These are phyloP conservation scores for Calonectria naviculata DNA, from an alignment of 2,329 filamentous ascomycete genomes.

Conservation along the genomic window DNA sequence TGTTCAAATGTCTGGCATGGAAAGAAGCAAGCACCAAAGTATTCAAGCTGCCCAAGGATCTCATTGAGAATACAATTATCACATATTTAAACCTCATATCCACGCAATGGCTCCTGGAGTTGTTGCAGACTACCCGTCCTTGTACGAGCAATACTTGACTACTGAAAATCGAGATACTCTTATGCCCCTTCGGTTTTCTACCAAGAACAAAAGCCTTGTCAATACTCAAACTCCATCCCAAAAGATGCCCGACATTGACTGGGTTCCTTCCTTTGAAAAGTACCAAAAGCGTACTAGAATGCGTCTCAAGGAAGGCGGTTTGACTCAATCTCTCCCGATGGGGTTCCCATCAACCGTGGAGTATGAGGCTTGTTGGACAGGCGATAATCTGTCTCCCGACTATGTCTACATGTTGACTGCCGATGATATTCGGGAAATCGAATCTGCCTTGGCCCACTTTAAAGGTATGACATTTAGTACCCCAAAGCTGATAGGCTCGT, in stretches of 20 bases:
- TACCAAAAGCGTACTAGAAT: not conserved
- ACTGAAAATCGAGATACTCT: not conserved
- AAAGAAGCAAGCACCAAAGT: not conserved
- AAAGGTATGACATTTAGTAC: not conserved
- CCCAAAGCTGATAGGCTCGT: not conserved
- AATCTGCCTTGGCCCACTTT: not conserved
- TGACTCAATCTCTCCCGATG: not conserved
- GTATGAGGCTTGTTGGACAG: not conserved
- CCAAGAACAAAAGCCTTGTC: not conserved
- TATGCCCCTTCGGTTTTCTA: not conserved
- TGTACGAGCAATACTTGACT: not conserved
- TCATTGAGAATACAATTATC: not conserved
- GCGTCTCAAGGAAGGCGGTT: not conserved
- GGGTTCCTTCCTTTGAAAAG: not conserved
- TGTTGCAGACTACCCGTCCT: not conserved
- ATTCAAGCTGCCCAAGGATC: not conserved
- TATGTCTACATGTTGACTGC: not conserved
- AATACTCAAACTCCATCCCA: not conserved
- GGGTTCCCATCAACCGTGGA: not conserved
- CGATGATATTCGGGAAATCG: not conserved
- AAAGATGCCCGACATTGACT: not conserved
- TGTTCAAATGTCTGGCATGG: too few species aligned
- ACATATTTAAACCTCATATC: not conserved
- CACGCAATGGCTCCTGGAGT: not conserved
- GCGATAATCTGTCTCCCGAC: not conserved